These are phyloP conservation scores for Rhododendron molle DNA, from an alignment of 148 eudicot species.

Conservation along the genomic window DNA sequence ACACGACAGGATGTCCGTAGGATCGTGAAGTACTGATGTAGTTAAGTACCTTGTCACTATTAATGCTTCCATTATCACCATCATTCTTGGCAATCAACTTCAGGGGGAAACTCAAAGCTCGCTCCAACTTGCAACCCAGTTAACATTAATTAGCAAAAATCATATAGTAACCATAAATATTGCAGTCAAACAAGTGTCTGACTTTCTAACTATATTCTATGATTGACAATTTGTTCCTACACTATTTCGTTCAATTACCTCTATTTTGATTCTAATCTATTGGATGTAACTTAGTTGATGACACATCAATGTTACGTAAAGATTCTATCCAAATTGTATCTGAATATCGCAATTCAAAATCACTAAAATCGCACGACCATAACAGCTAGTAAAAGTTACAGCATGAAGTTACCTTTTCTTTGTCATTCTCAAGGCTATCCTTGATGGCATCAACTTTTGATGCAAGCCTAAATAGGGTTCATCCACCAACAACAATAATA, in stretches of 20 bases:
- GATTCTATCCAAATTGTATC: too few relatives aligned
- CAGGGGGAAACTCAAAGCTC: conserved; percentile 22
- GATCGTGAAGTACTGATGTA: too few relatives aligned
- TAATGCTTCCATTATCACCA: too few relatives aligned
- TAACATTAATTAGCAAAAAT: not conserved
- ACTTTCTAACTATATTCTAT: not conserved
- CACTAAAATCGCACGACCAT: not conserved
- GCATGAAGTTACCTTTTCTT: conserved; percentile 37
- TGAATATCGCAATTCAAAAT: not conserved
- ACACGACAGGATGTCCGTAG: too few relatives aligned
- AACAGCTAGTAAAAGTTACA: not conserved
- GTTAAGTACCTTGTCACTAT: too few relatives aligned
- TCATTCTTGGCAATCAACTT: too few relatives aligned
- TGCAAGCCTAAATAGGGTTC: conserved; percentile 51
- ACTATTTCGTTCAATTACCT: not conserved
- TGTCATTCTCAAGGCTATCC: too few relatives aligned
- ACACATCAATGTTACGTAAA: too few relatives aligned
- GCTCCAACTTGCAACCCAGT: conserved; percentile 13
- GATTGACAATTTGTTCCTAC: not conserved
- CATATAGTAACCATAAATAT: not conserved
- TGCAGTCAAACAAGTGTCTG: not conserved
- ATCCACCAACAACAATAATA: conserved; percentile 70
- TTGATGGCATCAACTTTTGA: conserved; percentile 23
- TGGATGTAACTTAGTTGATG: too few relatives aligned
- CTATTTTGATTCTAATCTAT: not conserved